These are phyloP conservation scores for Linum tenue DNA, from an alignment of 345 rosid species.

Conservation along the genomic window DNA sequence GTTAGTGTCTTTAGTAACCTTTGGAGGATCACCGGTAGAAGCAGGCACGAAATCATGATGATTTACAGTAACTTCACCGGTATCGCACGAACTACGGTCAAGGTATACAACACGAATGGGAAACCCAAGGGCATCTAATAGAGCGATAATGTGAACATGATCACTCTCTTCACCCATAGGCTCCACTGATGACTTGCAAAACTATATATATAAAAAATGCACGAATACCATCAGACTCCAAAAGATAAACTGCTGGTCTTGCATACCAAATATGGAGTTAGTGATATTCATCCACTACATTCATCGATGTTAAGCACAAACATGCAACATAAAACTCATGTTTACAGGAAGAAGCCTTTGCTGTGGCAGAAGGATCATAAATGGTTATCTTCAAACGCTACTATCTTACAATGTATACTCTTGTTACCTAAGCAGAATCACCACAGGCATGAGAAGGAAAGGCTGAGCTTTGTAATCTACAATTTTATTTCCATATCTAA, in stretches of 20 bases:
- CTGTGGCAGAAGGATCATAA: too few relatives aligned
- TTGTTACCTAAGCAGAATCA: too few relatives aligned
- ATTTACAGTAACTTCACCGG: constrained; percentile 61
- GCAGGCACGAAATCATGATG: constrained; percentile 86
- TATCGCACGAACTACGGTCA: constrained; percentile 88
- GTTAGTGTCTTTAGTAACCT: constrained; percentile 22
- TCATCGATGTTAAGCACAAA: too few relatives aligned
- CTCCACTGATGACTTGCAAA: constrained; percentile 96
- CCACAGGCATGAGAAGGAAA: too few relatives aligned
- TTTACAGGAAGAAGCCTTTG: too few relatives aligned
- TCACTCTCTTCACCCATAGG: constrained; percentile 99
- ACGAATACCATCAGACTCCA: not conserved
- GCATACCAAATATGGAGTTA: too few relatives aligned
- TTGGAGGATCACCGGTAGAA: constrained; percentile 13
- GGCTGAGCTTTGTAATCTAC: too few relatives aligned
- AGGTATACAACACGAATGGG: constrained; percentile 89
- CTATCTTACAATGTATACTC: too few relatives aligned
- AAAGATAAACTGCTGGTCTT: not conserved
- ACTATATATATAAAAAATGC: constrained; percentile 37
- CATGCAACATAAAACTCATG: too few relatives aligned
- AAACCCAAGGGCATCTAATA: constrained; percentile 87
- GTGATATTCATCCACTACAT: too few relatives aligned
- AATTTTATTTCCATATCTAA: too few relatives aligned
- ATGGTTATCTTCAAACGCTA: too few relatives aligned
- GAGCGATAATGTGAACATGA: constrained; percentile 90